Percentiles rank a stretch among this genome's conserved stretches.
Evolutionary conservation across 148 eudicot genomes (phyloP).

Genomic region (Fagopyrum esculentum): DNA sequence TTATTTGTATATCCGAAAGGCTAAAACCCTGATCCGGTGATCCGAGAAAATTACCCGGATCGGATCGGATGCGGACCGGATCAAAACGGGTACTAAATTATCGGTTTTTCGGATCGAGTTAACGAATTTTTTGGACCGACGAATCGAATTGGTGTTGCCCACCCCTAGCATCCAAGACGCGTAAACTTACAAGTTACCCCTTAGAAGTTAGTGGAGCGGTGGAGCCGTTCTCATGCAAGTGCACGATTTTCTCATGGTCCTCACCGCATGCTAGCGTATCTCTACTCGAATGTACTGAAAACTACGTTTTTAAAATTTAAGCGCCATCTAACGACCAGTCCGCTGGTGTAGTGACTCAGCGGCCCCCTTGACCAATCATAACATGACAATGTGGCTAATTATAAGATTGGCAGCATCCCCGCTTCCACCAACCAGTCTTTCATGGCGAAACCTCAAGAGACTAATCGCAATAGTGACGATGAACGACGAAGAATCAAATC

Average conservation of each 20-base stretch:
- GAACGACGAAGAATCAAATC: neutral
- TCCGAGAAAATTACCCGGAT: too few relatives aligned
- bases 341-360: neutral
- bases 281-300: neutral
- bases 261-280: neutral
- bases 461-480: neutral
- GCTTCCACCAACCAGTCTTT: constrained; percentile 2
- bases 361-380: neutral
- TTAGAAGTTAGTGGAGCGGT: too few relatives aligned
- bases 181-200: too few relatives aligned
- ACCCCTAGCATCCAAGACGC: too few relatives aligned
- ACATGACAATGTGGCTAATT: neutral
- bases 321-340: constrained; percentile 13
- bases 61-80: too few relatives aligned
- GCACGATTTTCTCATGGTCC: neutral
- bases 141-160: too few relatives aligned
- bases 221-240: neutral
- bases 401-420: neutral
- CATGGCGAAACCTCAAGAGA: neutral
- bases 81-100: too few relatives aligned
- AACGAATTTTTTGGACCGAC: too few relatives aligned
- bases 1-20: too few relatives aligned
- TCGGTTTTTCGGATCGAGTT: too few relatives aligned
- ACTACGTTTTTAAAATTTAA: neutral
- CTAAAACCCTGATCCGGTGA: too few relatives aligned